These are phyloP conservation scores for Betula pendula DNA, from an alignment of 306 rosid species.

Conservation along the genomic window DNA sequence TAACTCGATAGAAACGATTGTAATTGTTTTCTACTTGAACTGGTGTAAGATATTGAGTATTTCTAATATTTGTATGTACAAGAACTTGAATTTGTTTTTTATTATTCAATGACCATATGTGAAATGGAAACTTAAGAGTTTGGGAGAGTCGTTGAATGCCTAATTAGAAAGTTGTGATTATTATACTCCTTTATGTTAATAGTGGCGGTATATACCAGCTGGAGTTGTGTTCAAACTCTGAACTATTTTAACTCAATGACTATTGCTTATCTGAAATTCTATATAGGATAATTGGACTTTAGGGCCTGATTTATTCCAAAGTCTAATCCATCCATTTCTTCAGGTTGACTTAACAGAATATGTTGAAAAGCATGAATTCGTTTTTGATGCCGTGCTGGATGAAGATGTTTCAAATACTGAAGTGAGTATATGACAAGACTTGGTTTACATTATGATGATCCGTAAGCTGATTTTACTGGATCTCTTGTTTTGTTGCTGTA, in stretches of 20 bases:
- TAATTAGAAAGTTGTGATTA: background rate
- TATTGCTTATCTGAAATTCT: background rate
- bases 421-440: slow-evolving; percentile 44
- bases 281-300: background rate
- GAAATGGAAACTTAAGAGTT: background rate
- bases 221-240: background rate
- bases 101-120: background rate
- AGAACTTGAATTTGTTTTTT: background rate
- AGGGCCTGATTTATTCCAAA: background rate
- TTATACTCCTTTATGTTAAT: background rate
- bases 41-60: background rate
- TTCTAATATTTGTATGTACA: background rate
- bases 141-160: background rate
- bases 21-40: background rate
- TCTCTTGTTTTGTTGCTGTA: slow-evolving; percentile 24
- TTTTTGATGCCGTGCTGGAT: slow-evolving; percentile 72
- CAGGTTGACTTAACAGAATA: slow-evolving; percentile 87
- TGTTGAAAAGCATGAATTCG: slow-evolving; percentile 71
- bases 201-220: background rate
- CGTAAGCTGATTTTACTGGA: slow-evolving; percentile 21
- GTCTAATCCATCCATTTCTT: slow-evolving; percentile 30
- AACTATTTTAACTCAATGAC: background rate
- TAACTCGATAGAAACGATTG: background rate
- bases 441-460: slow-evolving; percentile 19
- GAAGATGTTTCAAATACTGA: slow-evolving; percentile 78